phyloP scores from a whole-genome alignment of 2,329 filamentous ascomycete species.

The Penicillium nordicum region DNA sequence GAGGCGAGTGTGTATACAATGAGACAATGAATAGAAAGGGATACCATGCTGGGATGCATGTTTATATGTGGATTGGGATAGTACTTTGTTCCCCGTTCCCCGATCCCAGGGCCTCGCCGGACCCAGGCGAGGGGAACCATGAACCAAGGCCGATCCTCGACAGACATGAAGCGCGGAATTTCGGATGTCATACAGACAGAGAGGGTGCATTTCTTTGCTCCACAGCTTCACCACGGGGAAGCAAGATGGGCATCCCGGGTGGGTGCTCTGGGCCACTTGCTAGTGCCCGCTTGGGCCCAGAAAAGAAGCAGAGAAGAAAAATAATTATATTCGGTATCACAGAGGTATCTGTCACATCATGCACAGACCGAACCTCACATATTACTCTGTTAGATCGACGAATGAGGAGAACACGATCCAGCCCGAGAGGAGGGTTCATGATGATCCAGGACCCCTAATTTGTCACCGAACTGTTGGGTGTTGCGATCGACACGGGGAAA shows the following conservation, averaged over 20 bases:
- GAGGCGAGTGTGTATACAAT: conserved; percentile 25
- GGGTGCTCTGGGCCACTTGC: conserved; percentile 11
- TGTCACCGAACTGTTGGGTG: conserved; percentile 31
- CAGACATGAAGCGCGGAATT: conserved; percentile 19
- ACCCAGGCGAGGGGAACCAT: conserved; percentile 26
- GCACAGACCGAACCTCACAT: conserved; percentile 22
- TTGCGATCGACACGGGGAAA: conserved; percentile 33
- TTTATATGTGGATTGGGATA: conserved; percentile 32
- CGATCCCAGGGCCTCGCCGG: conserved; percentile 10
- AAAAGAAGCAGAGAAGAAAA: conserved; percentile 12
- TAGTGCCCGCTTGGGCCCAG: conserved; percentile 10
- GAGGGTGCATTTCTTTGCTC: conserved; percentile 16
- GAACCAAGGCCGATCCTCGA: conserved; percentile 22
- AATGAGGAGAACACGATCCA: conserved; percentile 28
- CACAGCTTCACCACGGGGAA: conserved; percentile 22
- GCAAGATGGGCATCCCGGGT: conserved; percentile 16
- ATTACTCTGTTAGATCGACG: conserved; percentile 24
- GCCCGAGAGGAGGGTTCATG: conserved; percentile 19
- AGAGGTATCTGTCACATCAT: conserved; percentile 35
- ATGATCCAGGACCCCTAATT: conserved; percentile 33
- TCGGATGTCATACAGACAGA: conserved; percentile 26
- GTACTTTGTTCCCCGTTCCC: conserved; percentile 10
- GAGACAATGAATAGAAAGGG: conserved; percentile 22
- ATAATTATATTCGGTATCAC: conserved; percentile 9
- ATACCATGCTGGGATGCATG: conserved; percentile 27